A percentile compares a stretch with the other conserved stretches of the same genome.
Conservation (phyloP, 768 basidiomycete genomes). For the Dioszegia hungarica region DNA sequence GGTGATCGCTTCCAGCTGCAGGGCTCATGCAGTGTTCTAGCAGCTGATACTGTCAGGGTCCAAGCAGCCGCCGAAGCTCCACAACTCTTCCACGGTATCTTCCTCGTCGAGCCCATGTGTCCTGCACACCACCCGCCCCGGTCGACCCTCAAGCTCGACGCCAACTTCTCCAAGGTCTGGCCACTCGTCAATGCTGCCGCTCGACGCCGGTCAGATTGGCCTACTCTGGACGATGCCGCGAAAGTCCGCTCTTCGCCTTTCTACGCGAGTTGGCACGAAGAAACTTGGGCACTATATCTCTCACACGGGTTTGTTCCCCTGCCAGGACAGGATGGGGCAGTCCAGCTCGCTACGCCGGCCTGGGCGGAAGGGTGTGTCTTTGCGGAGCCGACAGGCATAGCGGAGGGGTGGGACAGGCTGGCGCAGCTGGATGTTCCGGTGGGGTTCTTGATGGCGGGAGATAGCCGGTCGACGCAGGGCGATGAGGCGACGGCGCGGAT, state of each 20-base stretch:
- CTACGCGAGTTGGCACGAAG: constrained; percentile 28
- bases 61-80: constrained; percentile 64
- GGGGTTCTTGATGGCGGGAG: constrained; percentile 37
- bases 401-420: constrained; percentile 33
- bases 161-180: constrained; percentile 5
- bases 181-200: constrained; percentile 11
- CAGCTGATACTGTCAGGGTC: constrained; percentile 51
- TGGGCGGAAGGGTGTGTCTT: constrained; percentile 37
- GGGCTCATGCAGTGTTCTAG: too few relatives aligned
- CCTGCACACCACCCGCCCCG: background rate
- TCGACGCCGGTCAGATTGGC: constrained; percentile 15
- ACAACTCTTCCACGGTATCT: constrained; percentile 63
- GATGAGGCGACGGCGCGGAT: constrained; percentile 18
- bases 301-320: constrained; percentile 23
- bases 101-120: constrained; percentile 67
- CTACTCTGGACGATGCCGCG: constrained; percentile 9
- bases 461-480: constrained; percentile 23
- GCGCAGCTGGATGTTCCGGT: constrained; percentile 22
- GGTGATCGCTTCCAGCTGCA: too few relatives aligned
- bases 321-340: constrained; percentile 6
- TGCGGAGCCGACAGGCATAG: constrained; percentile 19
- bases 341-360: constrained; percentile 29
- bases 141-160: background rate
- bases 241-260: constrained; percentile 20
- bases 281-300: constrained; percentile 21